phyloP scores from a whole-genome alignment of 2,329 filamentous ascomycete species.

The Diaporthe batatas region DNA sequence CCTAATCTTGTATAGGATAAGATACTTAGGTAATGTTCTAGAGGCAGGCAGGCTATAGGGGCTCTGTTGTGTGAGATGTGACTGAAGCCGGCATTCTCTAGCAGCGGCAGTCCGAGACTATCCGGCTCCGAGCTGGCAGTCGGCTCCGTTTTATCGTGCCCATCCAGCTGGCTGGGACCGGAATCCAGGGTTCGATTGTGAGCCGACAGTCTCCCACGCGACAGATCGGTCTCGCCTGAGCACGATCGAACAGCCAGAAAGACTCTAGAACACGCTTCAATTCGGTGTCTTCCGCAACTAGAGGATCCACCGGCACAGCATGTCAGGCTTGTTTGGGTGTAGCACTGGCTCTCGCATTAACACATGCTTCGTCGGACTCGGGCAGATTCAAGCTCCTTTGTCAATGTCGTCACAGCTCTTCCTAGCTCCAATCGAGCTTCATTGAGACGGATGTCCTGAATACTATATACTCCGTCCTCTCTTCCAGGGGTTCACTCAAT shows the following conservation, averaged over 20 bases:
- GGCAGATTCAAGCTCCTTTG: constrained; percentile 37
- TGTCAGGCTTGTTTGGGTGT: constrained; percentile 16
- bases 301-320: background rate
- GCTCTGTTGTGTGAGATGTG: background rate
- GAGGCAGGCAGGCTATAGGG: no score
- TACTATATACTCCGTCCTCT: background rate
- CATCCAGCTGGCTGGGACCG: constrained; percentile 12
- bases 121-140: constrained; percentile 20
- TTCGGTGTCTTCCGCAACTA: background rate
- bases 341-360: constrained; percentile 11
- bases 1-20: no score
- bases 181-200: constrained; percentile 12
- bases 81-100: background rate
- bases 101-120: constrained; percentile 21
- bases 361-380: constrained; percentile 33
- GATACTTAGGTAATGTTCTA: no score
- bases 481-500: background rate
- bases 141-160: constrained; percentile 30
- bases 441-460: background rate
- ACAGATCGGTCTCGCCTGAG: background rate
- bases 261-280: background rate
- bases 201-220: constrained; percentile 9
- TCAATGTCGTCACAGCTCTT: constrained; percentile 38
- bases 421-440: constrained; percentile 25
- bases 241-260: background rate